phyloP scores from a whole-genome alignment of 148 eudicot genomes.

The Vaccinium corymbosum region DNA sequence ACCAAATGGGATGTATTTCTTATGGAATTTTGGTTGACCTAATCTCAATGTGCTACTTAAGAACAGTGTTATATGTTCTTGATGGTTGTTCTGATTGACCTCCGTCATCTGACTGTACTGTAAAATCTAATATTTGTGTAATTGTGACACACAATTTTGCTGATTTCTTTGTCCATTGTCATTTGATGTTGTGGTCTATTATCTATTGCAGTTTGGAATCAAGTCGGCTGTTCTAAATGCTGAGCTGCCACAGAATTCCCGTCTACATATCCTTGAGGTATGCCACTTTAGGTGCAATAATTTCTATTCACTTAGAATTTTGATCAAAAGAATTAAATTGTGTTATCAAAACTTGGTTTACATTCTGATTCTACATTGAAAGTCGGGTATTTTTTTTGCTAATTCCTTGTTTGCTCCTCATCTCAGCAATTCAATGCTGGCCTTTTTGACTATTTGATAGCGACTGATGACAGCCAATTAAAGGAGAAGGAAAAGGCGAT shows the following conservation, averaged over 20 bases:
- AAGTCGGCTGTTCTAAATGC: slow-evolving; percentile 90
- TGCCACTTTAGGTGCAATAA: neutral
- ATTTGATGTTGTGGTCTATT: neutral
- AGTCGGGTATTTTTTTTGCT: neutral
- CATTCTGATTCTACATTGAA: neutral
- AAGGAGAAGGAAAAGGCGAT: slow-evolving; percentile 49
- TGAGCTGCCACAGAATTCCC: slow-evolving; percentile 94
- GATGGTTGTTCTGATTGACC: neutral
- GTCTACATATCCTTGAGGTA: slow-evolving; percentile 96
- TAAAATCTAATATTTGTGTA: neutral
- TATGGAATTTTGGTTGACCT: neutral
- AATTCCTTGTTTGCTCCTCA: slow-evolving; percentile 3
- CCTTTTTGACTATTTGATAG: slow-evolving; percentile 87
- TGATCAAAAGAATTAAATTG: neutral
- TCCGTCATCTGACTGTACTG: neutral
- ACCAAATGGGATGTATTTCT: neutral
- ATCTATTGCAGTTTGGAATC: slow-evolving; percentile 65
- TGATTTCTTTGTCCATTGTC: neutral
- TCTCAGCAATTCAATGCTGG: slow-evolving; percentile 89
- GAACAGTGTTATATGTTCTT: neutral
- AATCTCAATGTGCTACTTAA: neutral
- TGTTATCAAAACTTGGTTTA: neutral
- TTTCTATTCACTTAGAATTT: neutral
- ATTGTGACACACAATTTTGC: neutral
- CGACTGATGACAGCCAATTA: slow-evolving; percentile 67